phyloP scores from a whole-genome alignment of 2,329 filamentous ascomycete genomes.

The Davidsoniella australis region DNA sequence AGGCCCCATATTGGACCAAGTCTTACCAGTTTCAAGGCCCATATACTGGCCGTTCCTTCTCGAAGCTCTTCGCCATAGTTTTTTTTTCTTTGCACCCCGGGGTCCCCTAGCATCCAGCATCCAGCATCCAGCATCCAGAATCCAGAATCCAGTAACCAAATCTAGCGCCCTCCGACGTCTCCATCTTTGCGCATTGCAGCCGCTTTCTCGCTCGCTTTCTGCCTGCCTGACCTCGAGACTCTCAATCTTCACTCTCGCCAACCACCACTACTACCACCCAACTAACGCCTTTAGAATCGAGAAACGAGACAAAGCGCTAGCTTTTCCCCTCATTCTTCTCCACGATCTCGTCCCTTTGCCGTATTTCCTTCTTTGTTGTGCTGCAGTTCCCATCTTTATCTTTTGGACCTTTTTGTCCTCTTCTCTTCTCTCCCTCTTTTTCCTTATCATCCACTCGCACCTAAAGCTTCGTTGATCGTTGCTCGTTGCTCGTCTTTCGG shows the following conservation, averaged over 20 bases:
- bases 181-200: background rate
- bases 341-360: background rate
- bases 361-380: background rate
- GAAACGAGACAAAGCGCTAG: background rate
- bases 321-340: background rate
- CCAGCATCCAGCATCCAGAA: background rate
- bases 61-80: no score
- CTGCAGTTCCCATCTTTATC: background rate
- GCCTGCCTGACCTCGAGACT: background rate
- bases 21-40: background rate
- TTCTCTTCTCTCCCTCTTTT: background rate
- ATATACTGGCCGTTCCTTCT: no score
- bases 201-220: background rate
- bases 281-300: background rate
- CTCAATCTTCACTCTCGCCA: background rate
- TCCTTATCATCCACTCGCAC: constrained; percentile 1
- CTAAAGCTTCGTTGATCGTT: background rate
- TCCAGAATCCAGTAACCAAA: background rate
- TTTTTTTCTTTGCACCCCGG: background rate
- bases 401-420: background rate
- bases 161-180: background rate
- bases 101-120: background rate
- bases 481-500: constrained; percentile 2
- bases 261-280: background rate
- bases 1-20: constrained; percentile 9